Evolutionary conservation across 352 stramenopile genomes (phyloP).

Genomic region (Phytophthora uliginosa): DNA sequence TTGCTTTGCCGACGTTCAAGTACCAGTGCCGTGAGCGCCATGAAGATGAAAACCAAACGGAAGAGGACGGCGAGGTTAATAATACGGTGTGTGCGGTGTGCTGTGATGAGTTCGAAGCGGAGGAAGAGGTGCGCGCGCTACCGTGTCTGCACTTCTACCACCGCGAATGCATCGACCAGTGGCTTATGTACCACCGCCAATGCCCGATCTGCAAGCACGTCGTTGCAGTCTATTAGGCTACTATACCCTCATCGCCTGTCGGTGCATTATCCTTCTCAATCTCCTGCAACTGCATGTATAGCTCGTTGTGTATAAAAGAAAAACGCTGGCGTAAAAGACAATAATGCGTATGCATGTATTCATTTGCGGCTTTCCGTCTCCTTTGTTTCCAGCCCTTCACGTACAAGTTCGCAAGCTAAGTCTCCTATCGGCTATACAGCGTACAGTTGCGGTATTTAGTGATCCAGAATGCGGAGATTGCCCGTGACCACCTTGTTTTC

Average conservation of each 20-base stretch:
- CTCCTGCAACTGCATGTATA: slow-evolving; percentile 13
- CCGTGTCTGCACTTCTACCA: slow-evolving; percentile 93
- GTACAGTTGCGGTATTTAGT: slow-evolving; percentile 57
- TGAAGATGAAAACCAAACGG: slow-evolving; percentile 31
- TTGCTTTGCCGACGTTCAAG: slow-evolving; percentile 83
- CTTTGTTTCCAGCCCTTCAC: slow-evolving; percentile 24
- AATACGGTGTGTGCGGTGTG: slow-evolving; percentile 89
- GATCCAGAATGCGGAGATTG: slow-evolving; percentile 95
- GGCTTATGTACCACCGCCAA: slow-evolving; percentile 87
- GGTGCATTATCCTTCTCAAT: slow-evolving; percentile 19
- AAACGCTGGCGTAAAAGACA: slow-evolving; percentile 13
- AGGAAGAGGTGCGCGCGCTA: slow-evolving; percentile 84
- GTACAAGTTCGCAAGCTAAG: slow-evolving; percentile 8
- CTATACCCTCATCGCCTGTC: neutral
- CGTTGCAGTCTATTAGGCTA: slow-evolving; percentile 73
- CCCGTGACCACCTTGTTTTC: slow-evolving; percentile 96
- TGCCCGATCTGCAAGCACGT: slow-evolving; percentile 92
- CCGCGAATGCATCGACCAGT: slow-evolving; percentile 92
- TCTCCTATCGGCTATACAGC: slow-evolving; percentile 1
- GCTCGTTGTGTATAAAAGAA: slow-evolving; percentile 39
- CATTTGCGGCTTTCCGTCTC: slow-evolving; percentile 24
- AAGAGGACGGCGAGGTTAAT: slow-evolving; percentile 54
- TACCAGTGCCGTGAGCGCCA: slow-evolving; percentile 61
- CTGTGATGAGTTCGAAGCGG: slow-evolving; percentile 79
- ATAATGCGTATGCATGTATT: slow-evolving; percentile 41